Evolutionary conservation across 345 rosid species (phyloP).

Genomic region (Eucalyptus regnans): DNA sequence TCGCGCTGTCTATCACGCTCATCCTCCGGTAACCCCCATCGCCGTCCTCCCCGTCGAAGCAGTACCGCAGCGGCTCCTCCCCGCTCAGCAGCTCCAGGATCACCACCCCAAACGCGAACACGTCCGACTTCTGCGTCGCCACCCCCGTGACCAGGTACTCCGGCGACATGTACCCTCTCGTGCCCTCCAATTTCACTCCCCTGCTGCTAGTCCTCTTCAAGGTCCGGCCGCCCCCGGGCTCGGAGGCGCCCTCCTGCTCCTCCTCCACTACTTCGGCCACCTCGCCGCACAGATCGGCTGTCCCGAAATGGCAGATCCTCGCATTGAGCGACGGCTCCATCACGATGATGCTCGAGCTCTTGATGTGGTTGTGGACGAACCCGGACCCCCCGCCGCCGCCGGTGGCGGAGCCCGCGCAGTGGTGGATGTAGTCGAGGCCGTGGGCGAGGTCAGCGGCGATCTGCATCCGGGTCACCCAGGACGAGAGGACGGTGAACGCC

Average conservation of each 20-base stretch:
- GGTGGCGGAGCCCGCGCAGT: slow-evolving; percentile 17
- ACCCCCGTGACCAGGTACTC: slow-evolving; percentile 24
- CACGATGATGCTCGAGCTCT: slow-evolving; percentile 31
- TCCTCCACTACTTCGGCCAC: neutral
- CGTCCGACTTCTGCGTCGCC: slow-evolving; percentile 27
- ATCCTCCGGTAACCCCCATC: slow-evolving; percentile 12
- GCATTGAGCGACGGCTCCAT: slow-evolving; percentile 19
- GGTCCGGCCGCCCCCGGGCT: slow-evolving; percentile 5
- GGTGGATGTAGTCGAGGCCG: slow-evolving; percentile 42
- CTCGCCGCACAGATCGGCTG: slow-evolving; percentile 39
- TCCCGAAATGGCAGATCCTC: slow-evolving; percentile 37
- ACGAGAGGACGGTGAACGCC: slow-evolving; percentile 27
- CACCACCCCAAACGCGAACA: slow-evolving; percentile 45
- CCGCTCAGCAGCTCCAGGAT: slow-evolving; percentile 39
- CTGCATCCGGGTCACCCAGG: slow-evolving; percentile 38
- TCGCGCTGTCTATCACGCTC: slow-evolving; percentile 31
- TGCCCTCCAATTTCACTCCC: slow-evolving; percentile 26
- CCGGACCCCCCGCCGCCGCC: slow-evolving; percentile 9
- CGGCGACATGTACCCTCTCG: slow-evolving; percentile 48
- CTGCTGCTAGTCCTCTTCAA: neutral
- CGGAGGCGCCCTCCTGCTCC: slow-evolving; percentile 2
- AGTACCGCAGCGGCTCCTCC: slow-evolving; percentile 26
- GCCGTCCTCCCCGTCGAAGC: slow-evolving; percentile 2
- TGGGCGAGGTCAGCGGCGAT: slow-evolving; percentile 37
- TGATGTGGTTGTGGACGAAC: slow-evolving; percentile 33